Percentiles rank a stretch among this genome's conserved stretches.
These are phyloP conservation scores for Chalara sp. DNA, from an alignment of 2,329 filamentous ascomycete species.

Conservation along the genomic window DNA sequence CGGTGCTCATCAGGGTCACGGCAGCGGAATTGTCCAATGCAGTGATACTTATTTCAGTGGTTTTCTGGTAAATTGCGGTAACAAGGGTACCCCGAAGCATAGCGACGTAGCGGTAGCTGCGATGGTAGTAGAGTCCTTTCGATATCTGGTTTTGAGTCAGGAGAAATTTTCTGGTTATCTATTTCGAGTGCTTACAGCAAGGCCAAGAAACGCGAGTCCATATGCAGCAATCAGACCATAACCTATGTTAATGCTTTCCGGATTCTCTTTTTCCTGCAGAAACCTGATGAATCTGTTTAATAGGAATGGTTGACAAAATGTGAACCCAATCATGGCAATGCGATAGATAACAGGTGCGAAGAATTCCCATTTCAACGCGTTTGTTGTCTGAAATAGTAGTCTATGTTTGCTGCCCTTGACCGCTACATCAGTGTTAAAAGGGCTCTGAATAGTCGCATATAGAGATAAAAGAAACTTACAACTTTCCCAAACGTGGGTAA, in stretches of 20 bases:
- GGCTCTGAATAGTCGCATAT: slow-evolving; percentile 5
- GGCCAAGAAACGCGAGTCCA: slow-evolving; percentile 19
- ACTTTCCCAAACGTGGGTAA: no score
- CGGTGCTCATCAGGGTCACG: slow-evolving; percentile 9
- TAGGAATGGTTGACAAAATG: slow-evolving; percentile 23
- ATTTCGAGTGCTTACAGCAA: not conserved
- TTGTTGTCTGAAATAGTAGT: slow-evolving; percentile 15
- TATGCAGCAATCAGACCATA: slow-evolving; percentile 26
- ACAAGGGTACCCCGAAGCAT: slow-evolving; percentile 20
- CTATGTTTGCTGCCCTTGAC: slow-evolving; percentile 1
- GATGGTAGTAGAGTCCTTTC: not conserved
- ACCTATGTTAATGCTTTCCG: slow-evolving; percentile 14
- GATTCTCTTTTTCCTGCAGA: slow-evolving; percentile 12
- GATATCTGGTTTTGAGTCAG: not conserved
- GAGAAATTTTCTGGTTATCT: not conserved
- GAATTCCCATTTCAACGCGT: slow-evolving; percentile 11
- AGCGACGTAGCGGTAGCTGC: slow-evolving; percentile 12
- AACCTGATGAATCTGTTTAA: slow-evolving; percentile 16
- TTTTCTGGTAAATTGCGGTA: slow-evolving; percentile 22
- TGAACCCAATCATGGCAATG: slow-evolving; percentile 17
- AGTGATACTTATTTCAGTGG: slow-evolving; percentile 19
- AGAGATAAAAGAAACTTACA: slow-evolving; percentile 1
- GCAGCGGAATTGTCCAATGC: slow-evolving; percentile 18
- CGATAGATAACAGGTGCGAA: slow-evolving; percentile 15
- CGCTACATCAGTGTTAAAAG: slow-evolving; percentile 4